Conservation (phyloP, 2,329 filamentous ascomycete genomes). For the Arthrobotrys sphaeroides region DNA sequence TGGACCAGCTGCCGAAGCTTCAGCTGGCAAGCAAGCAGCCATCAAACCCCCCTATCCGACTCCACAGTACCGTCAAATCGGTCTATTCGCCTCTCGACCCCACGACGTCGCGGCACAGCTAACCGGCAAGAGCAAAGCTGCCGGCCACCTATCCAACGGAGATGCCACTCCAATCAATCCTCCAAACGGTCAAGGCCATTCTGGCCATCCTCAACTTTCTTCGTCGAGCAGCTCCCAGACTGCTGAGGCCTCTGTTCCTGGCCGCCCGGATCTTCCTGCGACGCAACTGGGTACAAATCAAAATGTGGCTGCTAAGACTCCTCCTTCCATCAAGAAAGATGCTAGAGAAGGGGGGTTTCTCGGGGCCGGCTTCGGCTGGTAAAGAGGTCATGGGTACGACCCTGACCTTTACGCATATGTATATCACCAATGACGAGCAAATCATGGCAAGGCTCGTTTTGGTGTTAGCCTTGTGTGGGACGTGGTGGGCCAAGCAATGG, state of each 20-base stretch:
- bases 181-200: background rate
- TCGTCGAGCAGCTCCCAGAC: background rate
- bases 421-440: conserved; percentile 20
- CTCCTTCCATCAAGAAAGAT: conserved; percentile 5
- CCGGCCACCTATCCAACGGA: background rate
- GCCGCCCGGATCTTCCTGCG: background rate
- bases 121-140: background rate
- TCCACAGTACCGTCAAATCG: background rate
- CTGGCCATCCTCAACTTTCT: conserved; percentile 1
- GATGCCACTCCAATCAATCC: background rate
- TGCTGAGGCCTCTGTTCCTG: background rate
- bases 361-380: conserved; percentile 3
- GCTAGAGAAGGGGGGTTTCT: background rate
- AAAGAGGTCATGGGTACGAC: background rate
- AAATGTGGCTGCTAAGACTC: background rate
- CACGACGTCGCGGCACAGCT: background rate
- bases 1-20: background rate
- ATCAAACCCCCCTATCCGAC: background rate
- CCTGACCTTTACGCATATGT: conserved; percentile 8
- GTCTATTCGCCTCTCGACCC: background rate
- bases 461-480: conserved; percentile 7
- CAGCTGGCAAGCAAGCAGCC: background rate
- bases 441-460: conserved; percentile 13
- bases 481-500: conserved; percentile 20
- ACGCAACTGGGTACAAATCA: background rate